Evolutionary conservation across 139 green algal species (phyloP), one percentile per base, ranked within the genome.

Genomic region (Zygnema circumcarinatum): DNA sequence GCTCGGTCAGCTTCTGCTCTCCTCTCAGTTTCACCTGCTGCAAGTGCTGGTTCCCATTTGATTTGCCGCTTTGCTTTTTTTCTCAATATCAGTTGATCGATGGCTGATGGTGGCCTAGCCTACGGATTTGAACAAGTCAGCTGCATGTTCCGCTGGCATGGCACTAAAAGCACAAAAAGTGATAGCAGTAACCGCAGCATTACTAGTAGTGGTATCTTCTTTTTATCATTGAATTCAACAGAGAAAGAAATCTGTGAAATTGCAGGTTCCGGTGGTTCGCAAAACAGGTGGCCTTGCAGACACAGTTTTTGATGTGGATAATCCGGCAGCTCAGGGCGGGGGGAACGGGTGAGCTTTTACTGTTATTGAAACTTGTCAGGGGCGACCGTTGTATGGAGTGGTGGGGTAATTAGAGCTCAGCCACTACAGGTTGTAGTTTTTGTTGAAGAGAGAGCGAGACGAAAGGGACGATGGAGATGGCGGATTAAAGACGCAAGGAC

Each of bases 231-330:
- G n/a, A n/a, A n/a, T n/a, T n/a, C n/a, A n/a, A n/a, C n/a, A n/a
- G n/a, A n/a, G n/a, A n/a, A n/a, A n/a, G n/a, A n/a, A n/a, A n/a
- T n/a, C n/a, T n/a, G n/a, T n/a, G n/a, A n/a, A n/a, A n/a, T 39
- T 81, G 25, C 83, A 88, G 81, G 36, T 81, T 39, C 84, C 84
- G 0, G 41, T 90, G n/a, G 85, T 90, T 25, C 42, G 85, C 2
- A 39, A 69, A 29, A 90, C 85, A n/a, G 85, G 85, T 1, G 85
- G 91, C 25, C 91, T 93, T 1, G 91, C 91, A 38, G 91, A 93
- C 52, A 93, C 91, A 21, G 91, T 93, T 20, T 69, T 87, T 68
- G 91, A 93, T 74, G 89, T 93, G 36, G 89, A 93, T 81, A 54
- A 88, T 67, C 67, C 84, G 38, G 16, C 72, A 29, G 41, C 72